Conservation (phyloP, 805 yeast species). For the Hanseniaspora osmophila region DNA sequence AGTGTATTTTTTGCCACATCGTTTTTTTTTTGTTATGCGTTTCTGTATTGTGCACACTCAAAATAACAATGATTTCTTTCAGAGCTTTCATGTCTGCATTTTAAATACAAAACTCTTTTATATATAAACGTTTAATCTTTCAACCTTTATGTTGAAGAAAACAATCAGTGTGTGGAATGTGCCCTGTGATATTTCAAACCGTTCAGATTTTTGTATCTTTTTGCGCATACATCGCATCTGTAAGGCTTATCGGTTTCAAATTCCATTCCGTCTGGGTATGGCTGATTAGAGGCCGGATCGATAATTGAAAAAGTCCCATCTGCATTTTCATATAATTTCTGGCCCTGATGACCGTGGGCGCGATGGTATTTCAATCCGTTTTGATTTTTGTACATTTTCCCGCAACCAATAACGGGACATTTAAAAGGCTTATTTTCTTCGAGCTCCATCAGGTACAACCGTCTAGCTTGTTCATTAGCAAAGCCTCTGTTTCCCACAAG, state of each 20-base stretch:
- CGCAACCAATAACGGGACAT: constrained; percentile 97
- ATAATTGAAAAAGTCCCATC: constrained; percentile 88
- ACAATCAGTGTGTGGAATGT: constrained; percentile 83
- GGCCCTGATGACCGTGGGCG: constrained; percentile 93
- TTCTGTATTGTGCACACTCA: too few species aligned
- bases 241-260: constrained; percentile 97
- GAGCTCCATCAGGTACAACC: constrained; percentile 79
- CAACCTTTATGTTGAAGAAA: background rate
- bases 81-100: too few species aligned
- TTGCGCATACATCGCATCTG: constrained; percentile 96
- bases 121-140: too few species aligned
- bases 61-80: too few species aligned
- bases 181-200: constrained; percentile 96
- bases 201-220: constrained; percentile 87
- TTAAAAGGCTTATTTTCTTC: constrained; percentile 90
- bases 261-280: constrained; percentile 85
- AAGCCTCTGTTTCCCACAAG: background rate
- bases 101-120: too few species aligned
- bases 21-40: too few species aligned
- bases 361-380: constrained; percentile 94
- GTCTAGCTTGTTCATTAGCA: constrained; percentile 94
- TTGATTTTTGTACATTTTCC: constrained; percentile 92
- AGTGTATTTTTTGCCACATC: too few species aligned
- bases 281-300: constrained; percentile 80
- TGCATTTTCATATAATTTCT: constrained; percentile 74